Percentiles rank a stretch among this genome's conserved stretches.
phyloP scores from a whole-genome alignment of 2,329 filamentous ascomycete genomes.

The Coniochaeta pulveracea region DNA sequence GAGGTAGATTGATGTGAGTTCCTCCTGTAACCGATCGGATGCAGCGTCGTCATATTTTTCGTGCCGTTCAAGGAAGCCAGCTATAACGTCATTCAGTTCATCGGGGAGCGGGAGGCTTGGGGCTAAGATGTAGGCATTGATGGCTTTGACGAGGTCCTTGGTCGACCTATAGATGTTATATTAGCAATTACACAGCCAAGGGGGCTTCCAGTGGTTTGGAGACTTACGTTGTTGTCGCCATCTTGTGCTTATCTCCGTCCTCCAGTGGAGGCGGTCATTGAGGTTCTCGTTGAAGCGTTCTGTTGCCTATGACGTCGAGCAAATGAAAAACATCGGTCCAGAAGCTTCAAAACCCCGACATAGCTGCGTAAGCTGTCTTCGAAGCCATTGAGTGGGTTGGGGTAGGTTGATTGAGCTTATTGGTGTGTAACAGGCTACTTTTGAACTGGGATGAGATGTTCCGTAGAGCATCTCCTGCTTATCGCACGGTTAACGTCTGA shows the following conservation, averaged over 20 bases:
- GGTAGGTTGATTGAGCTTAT: no score
- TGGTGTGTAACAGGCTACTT: no score
- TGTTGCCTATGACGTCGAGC: no score
- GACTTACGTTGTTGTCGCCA: conserved; percentile 1
- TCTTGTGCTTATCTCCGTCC: neutral
- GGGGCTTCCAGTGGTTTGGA: neutral
- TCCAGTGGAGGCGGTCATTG: no score
- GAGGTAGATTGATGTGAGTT: conserved; percentile 56
- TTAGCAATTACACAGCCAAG: neutral
- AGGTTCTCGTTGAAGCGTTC: no score
- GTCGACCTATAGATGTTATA: conserved; percentile 29
- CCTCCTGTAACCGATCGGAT: conserved; percentile 63
- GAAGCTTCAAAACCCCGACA: no score
- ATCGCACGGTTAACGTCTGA: no score
- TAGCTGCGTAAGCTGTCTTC: no score
- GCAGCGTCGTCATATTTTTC: conserved; percentile 54
- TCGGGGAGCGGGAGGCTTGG: conserved; percentile 53
- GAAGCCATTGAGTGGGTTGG: no score
- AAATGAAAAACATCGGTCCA: no score
- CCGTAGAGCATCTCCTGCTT: no score
- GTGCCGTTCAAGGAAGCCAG: conserved; percentile 57
- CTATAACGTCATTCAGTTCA: conserved; percentile 49
- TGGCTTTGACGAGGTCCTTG: conserved; percentile 49
- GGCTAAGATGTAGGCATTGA: conserved; percentile 36
- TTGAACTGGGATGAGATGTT: no score